phyloP scores from a whole-genome alignment of 805 yeast genomes.

The Kodamaea hsintzibuensis region DNA sequence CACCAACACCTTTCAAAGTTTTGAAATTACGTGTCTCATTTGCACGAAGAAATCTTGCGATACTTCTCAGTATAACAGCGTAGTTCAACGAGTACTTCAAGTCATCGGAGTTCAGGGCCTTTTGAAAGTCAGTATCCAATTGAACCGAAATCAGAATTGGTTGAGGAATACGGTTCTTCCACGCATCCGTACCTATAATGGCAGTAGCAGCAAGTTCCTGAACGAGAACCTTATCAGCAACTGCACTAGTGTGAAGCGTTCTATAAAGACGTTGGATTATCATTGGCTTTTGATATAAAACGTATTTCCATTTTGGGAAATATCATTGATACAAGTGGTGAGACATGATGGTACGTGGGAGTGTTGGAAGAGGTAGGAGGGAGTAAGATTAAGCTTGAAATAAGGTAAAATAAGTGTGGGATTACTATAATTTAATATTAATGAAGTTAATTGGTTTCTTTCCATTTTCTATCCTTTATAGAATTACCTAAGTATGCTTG shows the following conservation, averaged over 20 bases:
- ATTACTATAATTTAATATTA: too few relatives aligned
- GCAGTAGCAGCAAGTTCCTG: conserved; percentile 61
- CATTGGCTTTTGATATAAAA: not conserved
- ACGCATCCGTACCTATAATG: conserved; percentile 70
- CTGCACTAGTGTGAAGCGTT: not conserved
- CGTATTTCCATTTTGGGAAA: not conserved
- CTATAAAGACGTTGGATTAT: conserved; percentile 4
- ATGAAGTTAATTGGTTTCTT: too few relatives aligned
- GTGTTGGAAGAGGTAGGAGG: too few relatives aligned
- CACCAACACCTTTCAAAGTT: conserved; percentile 49
- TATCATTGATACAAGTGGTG: not conserved
- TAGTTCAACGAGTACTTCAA: conserved; percentile 82
- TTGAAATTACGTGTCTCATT: conserved; percentile 42
- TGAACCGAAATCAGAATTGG: conserved; percentile 61
- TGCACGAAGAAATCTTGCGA: conserved; percentile 52
- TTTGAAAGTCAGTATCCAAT: conserved; percentile 64
- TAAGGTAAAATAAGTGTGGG: too few relatives aligned
- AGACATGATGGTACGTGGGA: too few relatives aligned
- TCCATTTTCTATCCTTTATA: too few relatives aligned
- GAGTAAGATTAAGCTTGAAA: too few relatives aligned
- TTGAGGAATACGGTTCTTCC: conserved; percentile 68
- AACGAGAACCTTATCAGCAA: conserved; percentile 44
- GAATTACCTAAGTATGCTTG: too few relatives aligned
- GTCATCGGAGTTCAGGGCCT: conserved; percentile 82
- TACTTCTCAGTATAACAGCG: conserved; percentile 73